A percentile compares a stretch with the other conserved stretches of the same genome.
phyloP scores from a whole-genome alignment of 2,329 filamentous ascomycete species.

The Cordyceps pruinosa region DNA sequence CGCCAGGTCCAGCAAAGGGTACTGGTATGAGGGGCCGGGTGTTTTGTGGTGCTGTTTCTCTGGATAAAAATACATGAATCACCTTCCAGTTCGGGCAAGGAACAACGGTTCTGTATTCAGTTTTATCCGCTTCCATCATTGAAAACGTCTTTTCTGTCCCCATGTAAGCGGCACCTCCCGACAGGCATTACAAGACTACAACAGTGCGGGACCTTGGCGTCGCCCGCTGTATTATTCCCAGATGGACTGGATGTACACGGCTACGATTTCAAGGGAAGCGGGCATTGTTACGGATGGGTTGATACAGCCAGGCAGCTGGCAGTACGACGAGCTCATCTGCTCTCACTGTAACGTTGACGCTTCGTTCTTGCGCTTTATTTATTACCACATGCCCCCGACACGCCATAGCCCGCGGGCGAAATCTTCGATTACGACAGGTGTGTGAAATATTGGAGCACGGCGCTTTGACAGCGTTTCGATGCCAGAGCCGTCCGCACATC shows the following conservation, averaged over 20 bases:
- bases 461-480: constrained; percentile 5
- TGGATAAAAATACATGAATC: background rate
- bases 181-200: background rate
- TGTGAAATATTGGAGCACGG: background rate
- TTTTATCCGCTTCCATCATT: background rate
- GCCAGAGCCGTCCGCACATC: background rate
- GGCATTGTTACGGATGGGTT: too few relatives aligned
- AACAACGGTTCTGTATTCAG: background rate
- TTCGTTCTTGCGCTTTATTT: background rate
- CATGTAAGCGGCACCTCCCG: background rate
- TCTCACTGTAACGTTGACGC: background rate
- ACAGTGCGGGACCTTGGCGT: background rate
- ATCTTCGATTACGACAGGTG: too few relatives aligned
- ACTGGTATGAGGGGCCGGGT: background rate
- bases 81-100: background rate
- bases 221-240: background rate
- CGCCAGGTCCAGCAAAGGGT: too few relatives aligned
- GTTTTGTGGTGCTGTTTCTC: background rate
- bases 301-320: background rate
- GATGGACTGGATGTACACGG: too few relatives aligned
- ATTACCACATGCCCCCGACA: background rate
- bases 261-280: too few relatives aligned
- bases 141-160: background rate
- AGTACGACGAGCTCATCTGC: too few relatives aligned
- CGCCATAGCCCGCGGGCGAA: background rate